Conservation (phyloP, 139 green algal species). For the Chlamydomonas incerta region DNA sequence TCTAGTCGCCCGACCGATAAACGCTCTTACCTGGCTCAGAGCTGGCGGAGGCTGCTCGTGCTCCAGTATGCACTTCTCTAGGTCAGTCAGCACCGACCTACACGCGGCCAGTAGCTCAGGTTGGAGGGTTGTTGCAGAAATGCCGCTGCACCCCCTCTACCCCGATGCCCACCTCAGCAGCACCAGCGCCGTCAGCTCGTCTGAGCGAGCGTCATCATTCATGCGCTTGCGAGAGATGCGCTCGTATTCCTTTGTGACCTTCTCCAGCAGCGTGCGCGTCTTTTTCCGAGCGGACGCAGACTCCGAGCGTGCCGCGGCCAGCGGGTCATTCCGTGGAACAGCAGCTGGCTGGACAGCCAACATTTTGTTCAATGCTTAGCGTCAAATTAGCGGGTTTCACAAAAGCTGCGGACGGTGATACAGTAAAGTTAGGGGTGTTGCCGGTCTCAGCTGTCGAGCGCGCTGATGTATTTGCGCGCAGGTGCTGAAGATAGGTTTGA, state of each 20-base stretch:
- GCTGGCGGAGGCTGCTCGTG: neutral
- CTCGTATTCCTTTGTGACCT: neutral
- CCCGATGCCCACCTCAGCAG: neutral
- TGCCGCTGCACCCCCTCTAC: neutral
- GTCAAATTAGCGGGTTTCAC: no score
- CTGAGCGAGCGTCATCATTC: neutral
- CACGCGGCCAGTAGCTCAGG: neutral
- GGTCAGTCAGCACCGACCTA: slow-evolving; percentile 12
- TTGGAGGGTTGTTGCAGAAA: neutral
- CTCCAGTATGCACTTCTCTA: slow-evolving; percentile 4
- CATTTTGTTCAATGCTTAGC: no score
- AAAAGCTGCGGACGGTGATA: no score
- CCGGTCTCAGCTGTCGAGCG: neutral
- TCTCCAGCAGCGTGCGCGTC: neutral
- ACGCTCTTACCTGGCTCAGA: neutral
- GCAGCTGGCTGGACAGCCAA: no score
- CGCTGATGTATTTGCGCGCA: neutral
- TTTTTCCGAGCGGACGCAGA: neutral
- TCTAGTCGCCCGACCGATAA: neutral
- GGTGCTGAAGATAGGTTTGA: no score
- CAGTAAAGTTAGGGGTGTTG: no score
- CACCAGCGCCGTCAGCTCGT: slow-evolving; percentile 8
- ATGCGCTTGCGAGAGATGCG: neutral
- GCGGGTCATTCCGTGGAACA: no score
- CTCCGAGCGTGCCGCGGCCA: neutral